These are phyloP conservation scores for Linnemannia schmuckeri DNA, from an alignment of 192 early-diverging fungal genomes.

Conservation along the genomic window DNA sequence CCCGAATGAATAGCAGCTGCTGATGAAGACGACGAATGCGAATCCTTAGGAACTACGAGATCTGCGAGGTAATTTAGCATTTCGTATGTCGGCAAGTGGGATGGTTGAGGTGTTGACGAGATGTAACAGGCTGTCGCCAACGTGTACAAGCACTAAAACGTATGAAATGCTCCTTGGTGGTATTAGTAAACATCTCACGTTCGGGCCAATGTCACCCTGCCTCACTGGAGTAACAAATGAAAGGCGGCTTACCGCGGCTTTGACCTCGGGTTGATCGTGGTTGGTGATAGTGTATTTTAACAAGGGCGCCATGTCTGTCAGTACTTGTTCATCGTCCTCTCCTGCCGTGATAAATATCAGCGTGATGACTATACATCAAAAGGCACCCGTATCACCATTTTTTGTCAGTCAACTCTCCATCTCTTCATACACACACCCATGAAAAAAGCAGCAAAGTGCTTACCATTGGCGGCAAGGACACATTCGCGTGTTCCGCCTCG, in stretches of 20 bases:
- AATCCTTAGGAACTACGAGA: slow-evolving; percentile 32
- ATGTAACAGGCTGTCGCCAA: slow-evolving; percentile 55
- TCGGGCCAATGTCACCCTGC: not conserved
- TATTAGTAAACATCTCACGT: not conserved
- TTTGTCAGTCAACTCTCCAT: too few relatives aligned
- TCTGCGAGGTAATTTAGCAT: slow-evolving; percentile 51
- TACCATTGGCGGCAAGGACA: slow-evolving; percentile 58
- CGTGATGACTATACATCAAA: slow-evolving; percentile 48
- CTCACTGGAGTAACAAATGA: not conserved
- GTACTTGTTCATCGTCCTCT: slow-evolving; percentile 63
- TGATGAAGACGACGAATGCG: slow-evolving; percentile 2
- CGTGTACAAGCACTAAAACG: slow-evolving; percentile 45
- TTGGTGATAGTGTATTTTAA: slow-evolving; percentile 63
- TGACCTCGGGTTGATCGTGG: slow-evolving; percentile 58
- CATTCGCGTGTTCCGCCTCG: slow-evolving; percentile 59
- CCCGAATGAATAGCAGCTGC: slow-evolving; percentile 33
- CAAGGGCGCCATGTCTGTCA: slow-evolving; percentile 57
- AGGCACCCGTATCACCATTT: not conserved
- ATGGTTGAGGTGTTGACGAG: slow-evolving; percentile 49
- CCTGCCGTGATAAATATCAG: slow-evolving; percentile 64
- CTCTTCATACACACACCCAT: not conserved
- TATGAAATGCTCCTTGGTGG: not conserved
- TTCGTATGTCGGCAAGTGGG: slow-evolving; percentile 48
- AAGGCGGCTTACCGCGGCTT: slow-evolving; percentile 53
- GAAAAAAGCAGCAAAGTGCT: not conserved